Evolutionary conservation across 805 yeast species (phyloP), one percentile per base, ranked within the genome.

Genomic region (Ogataea pini): DNA sequence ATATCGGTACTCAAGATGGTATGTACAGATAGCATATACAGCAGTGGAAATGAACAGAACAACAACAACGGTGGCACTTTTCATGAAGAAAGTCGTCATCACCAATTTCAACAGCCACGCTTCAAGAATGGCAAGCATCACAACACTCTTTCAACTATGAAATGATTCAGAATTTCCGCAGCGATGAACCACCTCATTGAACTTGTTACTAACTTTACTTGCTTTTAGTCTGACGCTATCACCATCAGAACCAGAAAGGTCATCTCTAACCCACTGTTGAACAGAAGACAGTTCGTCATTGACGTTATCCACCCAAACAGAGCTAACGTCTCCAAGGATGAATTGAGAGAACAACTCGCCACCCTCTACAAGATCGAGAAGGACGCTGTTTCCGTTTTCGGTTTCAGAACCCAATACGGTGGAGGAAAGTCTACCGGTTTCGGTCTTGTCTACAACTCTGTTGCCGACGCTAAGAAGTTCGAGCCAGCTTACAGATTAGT

Each of bases 161-260:
- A 31, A 31, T 31, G 18, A 31, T n/a, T 14, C 17, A 10, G 9
- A 16, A 31, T 31, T 31, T 31, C 41, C 28, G 12, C 28, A 37
- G 31, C 41, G 20, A 17, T 7, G 9, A 31, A 5, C 29, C 13
- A 4, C 29, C 24, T 9, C 8, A 22, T 37, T 19, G 4, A 17
- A 17, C n/a, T 7, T 4, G n/a, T 19, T 42, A 42, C 49, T 40
- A 46, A 44, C 49, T 28, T 10, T 28, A 10, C 36, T 20, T 20
- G 25, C 62, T 47, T 34, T 12, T 67, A 87, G 96, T 87, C 96
- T 86, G 99, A 94, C 95, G 91, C 98, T 76, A 91, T 94, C 80
- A 94, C 99, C 72, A 88, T 94, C 83, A 92, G 98, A 86, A 92
- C 98, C 77, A 87, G 98, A 86, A 92, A 86, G 83, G 97, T 92